Percentiles rank a stretch among this genome's conserved stretches.
Evolutionary conservation across 1,284 basidiomycete species (phyloP).

Genomic region (Xerocomus minutiporus): DNA sequence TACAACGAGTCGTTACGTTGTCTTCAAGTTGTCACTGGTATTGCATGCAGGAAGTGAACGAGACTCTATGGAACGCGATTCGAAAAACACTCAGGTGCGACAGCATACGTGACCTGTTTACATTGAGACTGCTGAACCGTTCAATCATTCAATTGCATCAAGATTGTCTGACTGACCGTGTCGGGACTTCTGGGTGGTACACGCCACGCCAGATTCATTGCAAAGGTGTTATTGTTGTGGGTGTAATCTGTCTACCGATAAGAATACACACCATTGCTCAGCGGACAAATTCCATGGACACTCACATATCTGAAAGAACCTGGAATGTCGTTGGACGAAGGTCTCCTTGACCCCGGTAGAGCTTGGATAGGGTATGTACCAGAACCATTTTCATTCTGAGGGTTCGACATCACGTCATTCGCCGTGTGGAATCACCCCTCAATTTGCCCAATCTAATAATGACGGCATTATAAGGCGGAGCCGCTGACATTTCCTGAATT

Average conservation of each 20-base stretch:
- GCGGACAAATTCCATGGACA: neutral
- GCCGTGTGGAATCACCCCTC: neutral
- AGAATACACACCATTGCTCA: neutral
- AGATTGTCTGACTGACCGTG: neutral
- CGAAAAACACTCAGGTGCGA: neutral
- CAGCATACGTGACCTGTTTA: neutral
- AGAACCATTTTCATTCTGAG: neutral
- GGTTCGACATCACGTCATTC: neutral
- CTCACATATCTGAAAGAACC: neutral
- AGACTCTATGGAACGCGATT: too few species aligned
- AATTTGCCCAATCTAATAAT: neutral
- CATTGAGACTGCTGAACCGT: neutral
- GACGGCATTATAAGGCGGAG: neutral
- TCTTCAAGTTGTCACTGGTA: neutral
- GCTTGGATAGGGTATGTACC: neutral
- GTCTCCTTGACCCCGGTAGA: neutral
- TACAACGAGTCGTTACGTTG: neutral
- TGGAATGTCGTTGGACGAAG: neutral
- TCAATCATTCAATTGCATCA: too few species aligned
- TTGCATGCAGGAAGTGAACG: neutral
- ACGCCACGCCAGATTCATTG: neutral
- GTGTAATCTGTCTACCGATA: neutral
- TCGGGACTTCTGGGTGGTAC: neutral
- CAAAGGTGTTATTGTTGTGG: neutral
- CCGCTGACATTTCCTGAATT: neutral